Percentiles rank a stretch among this genome's conserved stretches.
phyloP scores from a whole-genome alignment of 352 stramenopile genomes.

The Globisporangium carolinianum region DNA sequence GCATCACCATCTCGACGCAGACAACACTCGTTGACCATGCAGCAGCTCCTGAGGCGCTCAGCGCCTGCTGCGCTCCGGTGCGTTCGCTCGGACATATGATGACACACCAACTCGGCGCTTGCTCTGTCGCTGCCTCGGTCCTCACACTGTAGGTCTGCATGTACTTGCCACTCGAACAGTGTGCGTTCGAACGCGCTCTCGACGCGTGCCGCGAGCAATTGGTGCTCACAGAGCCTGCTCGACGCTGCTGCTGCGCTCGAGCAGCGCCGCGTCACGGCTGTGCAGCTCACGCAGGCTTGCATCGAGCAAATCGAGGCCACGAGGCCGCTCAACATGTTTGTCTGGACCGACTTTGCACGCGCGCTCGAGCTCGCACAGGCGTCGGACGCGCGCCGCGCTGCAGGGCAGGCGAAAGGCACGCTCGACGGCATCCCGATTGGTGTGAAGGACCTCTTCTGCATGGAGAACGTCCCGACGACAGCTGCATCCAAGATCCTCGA shows the following conservation, averaged over 20 bases:
- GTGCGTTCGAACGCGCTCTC: slow-evolving; percentile 2
- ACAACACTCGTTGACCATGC: slow-evolving; percentile 1
- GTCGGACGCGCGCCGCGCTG: slow-evolving; percentile 67
- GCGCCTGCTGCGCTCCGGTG: background rate
- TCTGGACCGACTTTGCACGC: slow-evolving; percentile 60
- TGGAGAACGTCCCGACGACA: slow-evolving; percentile 82
- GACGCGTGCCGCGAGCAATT: slow-evolving; percentile 34
- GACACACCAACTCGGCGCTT: background rate
- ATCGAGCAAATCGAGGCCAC: slow-evolving; percentile 71
- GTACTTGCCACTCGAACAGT: background rate
- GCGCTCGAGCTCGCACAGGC: slow-evolving; percentile 59
- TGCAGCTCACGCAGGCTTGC: slow-evolving; percentile 60
- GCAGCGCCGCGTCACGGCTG: slow-evolving; percentile 37
- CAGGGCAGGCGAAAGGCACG: slow-evolving; percentile 30
- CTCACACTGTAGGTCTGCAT: background rate
- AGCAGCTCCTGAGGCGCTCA: background rate
- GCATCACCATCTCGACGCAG: too few relatives aligned
- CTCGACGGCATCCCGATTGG: slow-evolving; percentile 95
- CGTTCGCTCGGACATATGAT: background rate
- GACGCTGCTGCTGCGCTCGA: slow-evolving; percentile 41
- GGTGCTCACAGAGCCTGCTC: slow-evolving; percentile 55
- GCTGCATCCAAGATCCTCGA: slow-evolving; percentile 89
- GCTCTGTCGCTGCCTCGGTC: too few relatives aligned
- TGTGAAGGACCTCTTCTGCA: slow-evolving; percentile 96
- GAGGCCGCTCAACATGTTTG: slow-evolving; percentile 76